These are phyloP conservation scores for Teunomyces stri DNA, from an alignment of 805 yeast species.

Conservation along the genomic window DNA sequence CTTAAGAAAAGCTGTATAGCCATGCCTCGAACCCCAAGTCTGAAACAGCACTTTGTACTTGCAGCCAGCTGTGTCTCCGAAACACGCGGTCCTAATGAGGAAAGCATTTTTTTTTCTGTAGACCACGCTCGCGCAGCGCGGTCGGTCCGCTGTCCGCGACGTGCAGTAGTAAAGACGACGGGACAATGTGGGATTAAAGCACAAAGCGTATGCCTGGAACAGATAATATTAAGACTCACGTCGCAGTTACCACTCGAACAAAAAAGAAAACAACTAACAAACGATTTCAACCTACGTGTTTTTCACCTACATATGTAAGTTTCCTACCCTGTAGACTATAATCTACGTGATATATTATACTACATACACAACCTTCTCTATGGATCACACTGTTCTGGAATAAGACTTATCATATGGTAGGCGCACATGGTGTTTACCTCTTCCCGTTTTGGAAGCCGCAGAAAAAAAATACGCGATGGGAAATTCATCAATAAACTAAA, in stretches of 20 bases:
- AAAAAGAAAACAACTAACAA: too few relatives aligned
- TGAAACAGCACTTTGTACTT: not conserved
- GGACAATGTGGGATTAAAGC: not conserved
- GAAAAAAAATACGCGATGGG: constrained; percentile 3
- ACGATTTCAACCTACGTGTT: too few relatives aligned
- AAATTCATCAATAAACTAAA: constrained; percentile 4
- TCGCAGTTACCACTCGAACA: too few relatives aligned
- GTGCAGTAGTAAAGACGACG: not conserved
- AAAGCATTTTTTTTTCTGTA: not conserved
- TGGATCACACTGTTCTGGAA: not conserved
- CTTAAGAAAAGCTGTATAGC: not conserved
- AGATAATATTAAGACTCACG: not conserved
- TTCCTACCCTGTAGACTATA: too few relatives aligned
- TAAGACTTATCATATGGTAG: not conserved
- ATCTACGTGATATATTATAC: too few relatives aligned
- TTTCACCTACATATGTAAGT: too few relatives aligned
- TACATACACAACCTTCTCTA: too few relatives aligned
- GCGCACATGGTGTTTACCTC: constrained; percentile 1
- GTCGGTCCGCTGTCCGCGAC: not conserved
- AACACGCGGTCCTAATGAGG: not conserved
- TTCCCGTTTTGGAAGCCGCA: not conserved
- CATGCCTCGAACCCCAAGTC: not conserved
- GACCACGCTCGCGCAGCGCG: not conserved
- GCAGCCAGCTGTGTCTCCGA: not conserved
- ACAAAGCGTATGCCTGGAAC: not conserved